Base-by-base conservation (phyloP, 2,329 filamentous ascomycete species). In the Hymenoscyphus linearis region DNA sequence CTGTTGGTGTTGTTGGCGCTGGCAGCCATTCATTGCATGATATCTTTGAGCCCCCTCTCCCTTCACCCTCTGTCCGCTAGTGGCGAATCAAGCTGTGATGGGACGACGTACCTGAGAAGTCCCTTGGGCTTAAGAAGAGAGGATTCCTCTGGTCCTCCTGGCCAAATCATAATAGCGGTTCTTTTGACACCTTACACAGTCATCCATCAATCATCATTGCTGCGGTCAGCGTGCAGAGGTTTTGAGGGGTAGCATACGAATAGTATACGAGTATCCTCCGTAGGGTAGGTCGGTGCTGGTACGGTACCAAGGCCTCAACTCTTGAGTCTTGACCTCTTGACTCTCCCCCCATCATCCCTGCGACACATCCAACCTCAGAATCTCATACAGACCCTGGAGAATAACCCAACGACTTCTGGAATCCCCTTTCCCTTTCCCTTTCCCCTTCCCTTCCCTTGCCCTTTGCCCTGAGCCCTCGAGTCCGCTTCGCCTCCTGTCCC, bases 311-410 rank as follows among this genome's bases (percentile, higher is more conserved):
- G 18, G 25, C 25, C 27, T 35, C 18, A 14, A 26, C 54, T 16
- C 54, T 55, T 26, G 5, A 18, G n/a, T 25, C 26, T 25, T 25
- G 50, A n/a, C 50, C 50, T 53, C n/a, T 53, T 18, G n/a, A 10
- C 52, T n/a, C n/a, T 7, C 14, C 52, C 52, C 25, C 54, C 14
- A 4, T 35, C 18, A 56, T 56, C 54, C 54, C 54, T 56, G 54
- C 54, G 54, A 37, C 54, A 56, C 34, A 56, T 56, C 54, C 18
- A 50, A 25, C 44, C 44, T 50, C 44, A 50, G 34, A 56, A 27
- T 36, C 54, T 56, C 54, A 44, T 56, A 56, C 54, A 56, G 36
- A 37, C 35, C 34, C 54, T 18, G 31, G 54, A 40, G 37, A 25
- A 56, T 22, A 26, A 37, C n/a, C 31, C 52, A 1, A 10, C 44